A percentile compares a stretch with the other conserved stretches of the same genome.
phyloP scores from a whole-genome alignment of 768 basidiomycete species.

The Kwoniella bestiolae region DNA sequence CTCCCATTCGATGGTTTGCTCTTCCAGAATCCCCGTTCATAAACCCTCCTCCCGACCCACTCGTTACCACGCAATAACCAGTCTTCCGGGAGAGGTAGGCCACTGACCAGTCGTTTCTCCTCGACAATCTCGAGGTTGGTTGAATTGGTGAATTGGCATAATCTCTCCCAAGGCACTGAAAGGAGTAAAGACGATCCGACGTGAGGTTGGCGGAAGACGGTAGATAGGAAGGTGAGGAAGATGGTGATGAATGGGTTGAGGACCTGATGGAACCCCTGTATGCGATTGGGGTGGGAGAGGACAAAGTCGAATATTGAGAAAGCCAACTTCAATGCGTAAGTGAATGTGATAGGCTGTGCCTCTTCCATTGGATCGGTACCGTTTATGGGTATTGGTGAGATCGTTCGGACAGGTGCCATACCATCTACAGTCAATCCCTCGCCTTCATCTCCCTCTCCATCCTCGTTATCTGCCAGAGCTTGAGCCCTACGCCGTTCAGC shows the following conservation, averaged over 20 bases:
- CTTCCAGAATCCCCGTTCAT: conserved; percentile 94
- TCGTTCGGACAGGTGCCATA: background rate
- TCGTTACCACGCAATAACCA: conserved; percentile 96
- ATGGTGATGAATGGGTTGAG: conserved; percentile 87
- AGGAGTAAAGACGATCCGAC: conserved; percentile 72
- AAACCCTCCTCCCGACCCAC: conserved; percentile 88
- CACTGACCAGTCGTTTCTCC: conserved; percentile 66
- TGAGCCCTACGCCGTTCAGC: conserved; percentile 51
- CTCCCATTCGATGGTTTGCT: conserved; percentile 49
- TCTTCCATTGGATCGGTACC: conserved; percentile 16
- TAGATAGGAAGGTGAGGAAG: conserved; percentile 84
- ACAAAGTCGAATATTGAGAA: conserved; percentile 77
- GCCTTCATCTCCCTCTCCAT: conserved; percentile 55
- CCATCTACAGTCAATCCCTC: background rate
- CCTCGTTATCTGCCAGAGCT: conserved; percentile 32
- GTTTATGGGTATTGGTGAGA: conserved; percentile 12
- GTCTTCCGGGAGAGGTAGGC: conserved; percentile 81
- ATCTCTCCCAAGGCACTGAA: conserved; percentile 78
- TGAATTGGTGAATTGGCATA: conserved; percentile 69
- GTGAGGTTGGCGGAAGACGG: conserved; percentile 69
- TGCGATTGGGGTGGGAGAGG: conserved; percentile 65
- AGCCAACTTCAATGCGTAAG: conserved; percentile 74
- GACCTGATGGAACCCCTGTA: conserved; percentile 59
- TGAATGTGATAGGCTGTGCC: conserved; percentile 67
- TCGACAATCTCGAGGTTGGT: conserved; percentile 60